Evolutionary conservation across 139 green algal genomes (phyloP).

Genomic region (Picochlorum sp.): DNA sequence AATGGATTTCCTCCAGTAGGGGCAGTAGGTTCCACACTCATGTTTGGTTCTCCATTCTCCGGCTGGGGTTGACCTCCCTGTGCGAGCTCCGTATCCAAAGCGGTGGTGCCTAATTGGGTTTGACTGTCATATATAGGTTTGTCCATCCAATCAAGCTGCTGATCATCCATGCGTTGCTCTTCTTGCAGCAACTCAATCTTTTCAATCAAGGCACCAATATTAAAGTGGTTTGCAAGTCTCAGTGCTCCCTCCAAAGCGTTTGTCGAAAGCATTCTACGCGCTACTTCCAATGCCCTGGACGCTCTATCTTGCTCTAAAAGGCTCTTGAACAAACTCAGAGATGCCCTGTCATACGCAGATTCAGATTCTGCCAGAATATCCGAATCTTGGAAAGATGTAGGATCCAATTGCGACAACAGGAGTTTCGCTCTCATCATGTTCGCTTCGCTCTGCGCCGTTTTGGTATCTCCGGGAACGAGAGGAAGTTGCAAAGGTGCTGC

Average conservation of each 20-base stretch:
- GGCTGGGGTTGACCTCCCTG: not conserved
- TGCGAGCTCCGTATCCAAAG: not conserved
- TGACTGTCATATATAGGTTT: slow-evolving; percentile 16
- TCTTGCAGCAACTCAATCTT: not conserved
- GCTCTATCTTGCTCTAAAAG: slow-evolving; percentile 35
- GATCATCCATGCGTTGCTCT: slow-evolving; percentile 9
- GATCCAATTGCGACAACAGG: not conserved
- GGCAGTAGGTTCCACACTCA: not conserved
- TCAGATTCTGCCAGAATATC: slow-evolving; percentile 9
- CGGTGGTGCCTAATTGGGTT: not conserved
- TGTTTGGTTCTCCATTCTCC: slow-evolving; percentile 14
- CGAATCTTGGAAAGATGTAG: not conserved
- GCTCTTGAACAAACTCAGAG: slow-evolving; percentile 22
- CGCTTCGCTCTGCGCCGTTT: slow-evolving; percentile 26
- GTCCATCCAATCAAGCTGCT: not conserved
- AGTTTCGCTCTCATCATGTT: slow-evolving; percentile 13
- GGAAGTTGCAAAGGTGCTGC: slow-evolving; percentile 38
- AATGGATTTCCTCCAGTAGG: slow-evolving; percentile 23
- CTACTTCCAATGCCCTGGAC: slow-evolving; percentile 43
- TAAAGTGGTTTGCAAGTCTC: slow-evolving; percentile 47
- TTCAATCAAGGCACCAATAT: slow-evolving; percentile 17
- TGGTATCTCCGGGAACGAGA: slow-evolving; percentile 30
- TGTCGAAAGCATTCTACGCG: slow-evolving; percentile 31
- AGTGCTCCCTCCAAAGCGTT: slow-evolving; percentile 35
- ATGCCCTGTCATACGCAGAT: slow-evolving; percentile 20